These are phyloP conservation scores for Ceratocystis harringtonii DNA, from an alignment of 2,329 filamentous ascomycete species.

Conservation along the genomic window DNA sequence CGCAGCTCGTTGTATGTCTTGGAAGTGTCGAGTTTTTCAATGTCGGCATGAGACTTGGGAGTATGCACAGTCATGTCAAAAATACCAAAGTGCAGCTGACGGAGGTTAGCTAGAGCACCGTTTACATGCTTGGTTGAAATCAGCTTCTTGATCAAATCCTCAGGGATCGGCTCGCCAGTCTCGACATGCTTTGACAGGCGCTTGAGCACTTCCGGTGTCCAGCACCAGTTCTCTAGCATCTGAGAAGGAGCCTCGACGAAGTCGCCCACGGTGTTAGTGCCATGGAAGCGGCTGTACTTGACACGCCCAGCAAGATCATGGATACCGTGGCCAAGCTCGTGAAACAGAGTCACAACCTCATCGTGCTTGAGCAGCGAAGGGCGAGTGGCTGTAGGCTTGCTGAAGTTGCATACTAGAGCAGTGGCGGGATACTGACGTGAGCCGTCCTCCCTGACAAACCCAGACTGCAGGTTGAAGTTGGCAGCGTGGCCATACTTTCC, in stretches of 20 bases:
- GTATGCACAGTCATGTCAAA: slow-evolving; percentile 75
- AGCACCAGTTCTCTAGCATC: slow-evolving; percentile 66
- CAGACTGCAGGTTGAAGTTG: slow-evolving; percentile 69
- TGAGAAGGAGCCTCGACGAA: slow-evolving; percentile 59
- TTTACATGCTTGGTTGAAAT: slow-evolving; percentile 70
- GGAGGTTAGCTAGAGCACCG: slow-evolving; percentile 61
- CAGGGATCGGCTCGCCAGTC: slow-evolving; percentile 53
- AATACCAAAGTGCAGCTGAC: slow-evolving; percentile 66
- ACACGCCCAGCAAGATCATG: slow-evolving; percentile 52
- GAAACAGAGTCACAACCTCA: slow-evolving; percentile 70
- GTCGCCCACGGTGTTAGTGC: slow-evolving; percentile 49
- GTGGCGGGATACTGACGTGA: slow-evolving; percentile 62
- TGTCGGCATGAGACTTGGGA: slow-evolving; percentile 51
- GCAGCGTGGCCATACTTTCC: slow-evolving; percentile 78
- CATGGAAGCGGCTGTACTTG: slow-evolving; percentile 51
- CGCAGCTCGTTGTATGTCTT: slow-evolving; percentile 59
- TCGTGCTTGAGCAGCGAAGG: slow-evolving; percentile 69
- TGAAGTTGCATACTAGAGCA: slow-evolving; percentile 73
- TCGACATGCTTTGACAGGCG: slow-evolving; percentile 60
- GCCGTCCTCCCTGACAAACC: slow-evolving; percentile 51
- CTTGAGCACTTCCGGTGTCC: slow-evolving; percentile 49
- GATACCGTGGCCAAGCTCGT: slow-evolving; percentile 58
- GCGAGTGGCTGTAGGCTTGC: slow-evolving; percentile 61
- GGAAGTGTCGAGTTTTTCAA: slow-evolving; percentile 49
- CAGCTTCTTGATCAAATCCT: slow-evolving; percentile 58